Evolutionary conservation across 495 filamentous ascomycete species (phyloP).

Genomic region (Paragyromitra xinjiangensis): DNA sequence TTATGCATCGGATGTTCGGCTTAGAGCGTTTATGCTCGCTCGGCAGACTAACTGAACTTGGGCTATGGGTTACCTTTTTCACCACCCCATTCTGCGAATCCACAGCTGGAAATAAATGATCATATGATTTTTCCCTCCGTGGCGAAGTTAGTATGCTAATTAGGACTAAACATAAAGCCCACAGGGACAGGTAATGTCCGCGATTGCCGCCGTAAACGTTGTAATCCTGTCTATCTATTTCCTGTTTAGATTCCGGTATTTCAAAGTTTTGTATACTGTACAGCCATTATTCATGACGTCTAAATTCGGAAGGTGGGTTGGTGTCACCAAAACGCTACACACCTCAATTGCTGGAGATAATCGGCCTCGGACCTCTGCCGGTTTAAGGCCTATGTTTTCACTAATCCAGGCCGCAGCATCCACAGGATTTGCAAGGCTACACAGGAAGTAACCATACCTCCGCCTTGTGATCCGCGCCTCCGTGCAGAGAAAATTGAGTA

Average conservation of each 20-base stretch:
- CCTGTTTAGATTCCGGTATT: slow-evolving; percentile 33
- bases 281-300: neutral
- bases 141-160: slow-evolving; percentile 31
- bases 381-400: slow-evolving; percentile 35
- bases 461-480: slow-evolving; percentile 37
- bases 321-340: slow-evolving; percentile 13
- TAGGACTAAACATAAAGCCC: slow-evolving; percentile 21
- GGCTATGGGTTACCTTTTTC: neutral
- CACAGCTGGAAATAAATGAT: slow-evolving; percentile 18
- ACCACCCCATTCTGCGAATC: neutral
- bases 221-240: slow-evolving; percentile 33
- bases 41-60: neutral
- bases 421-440: slow-evolving; percentile 27
- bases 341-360: slow-evolving; percentile 11
- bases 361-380: slow-evolving; percentile 41
- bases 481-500: slow-evolving; percentile 10
- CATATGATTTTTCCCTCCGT: slow-evolving; percentile 35
- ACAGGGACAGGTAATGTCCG: slow-evolving; percentile 28
- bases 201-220: slow-evolving; percentile 46
- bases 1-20: neutral
- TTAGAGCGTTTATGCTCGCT: neutral
- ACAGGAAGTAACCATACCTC: slow-evolving; percentile 9
- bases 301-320: slow-evolving; percentile 42
- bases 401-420: slow-evolving; percentile 29
- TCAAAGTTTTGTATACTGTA: slow-evolving; percentile 22